Evolutionary conservation across 2,329 filamentous ascomycete species (phyloP).

Genomic region (Trematosphaeria pertusa): DNA sequence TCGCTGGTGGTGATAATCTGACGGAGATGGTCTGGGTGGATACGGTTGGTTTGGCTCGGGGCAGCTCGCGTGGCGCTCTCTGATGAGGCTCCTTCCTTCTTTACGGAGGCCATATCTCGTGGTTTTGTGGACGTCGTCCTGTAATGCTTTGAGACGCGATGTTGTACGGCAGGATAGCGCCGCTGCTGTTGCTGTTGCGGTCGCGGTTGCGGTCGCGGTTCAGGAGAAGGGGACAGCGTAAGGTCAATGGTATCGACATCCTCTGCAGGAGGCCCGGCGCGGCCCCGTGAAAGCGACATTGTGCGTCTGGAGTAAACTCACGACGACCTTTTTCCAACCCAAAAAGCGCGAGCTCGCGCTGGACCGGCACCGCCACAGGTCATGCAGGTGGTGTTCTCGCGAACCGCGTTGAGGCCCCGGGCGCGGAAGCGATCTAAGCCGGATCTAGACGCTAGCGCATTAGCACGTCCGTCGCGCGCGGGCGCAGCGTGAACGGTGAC

Average conservation of each 20-base stretch:
- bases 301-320: neutral
- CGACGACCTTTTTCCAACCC: neutral
- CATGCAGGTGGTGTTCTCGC: no score
- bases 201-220: conserved; percentile 20
- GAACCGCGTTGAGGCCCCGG: neutral
- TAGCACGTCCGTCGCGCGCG: neutral
- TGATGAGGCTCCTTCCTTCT: conserved; percentile 4
- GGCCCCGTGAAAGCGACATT: conserved; percentile 1
- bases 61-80: conserved; percentile 4
- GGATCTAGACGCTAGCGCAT: neutral
- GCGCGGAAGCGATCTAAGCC: neutral
- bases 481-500: neutral
- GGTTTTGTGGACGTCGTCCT: neutral
- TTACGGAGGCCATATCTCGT: neutral
- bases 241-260: conserved; percentile 31
- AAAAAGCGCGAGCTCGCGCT: neutral
- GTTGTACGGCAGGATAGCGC: conserved; percentile 14
- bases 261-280: neutral
- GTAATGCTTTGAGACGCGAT: no score
- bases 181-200: conserved; percentile 16
- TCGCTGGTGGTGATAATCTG: conserved; percentile 35
- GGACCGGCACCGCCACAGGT: no score
- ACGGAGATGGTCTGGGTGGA: conserved; percentile 35
- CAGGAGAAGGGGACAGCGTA: conserved; percentile 31
- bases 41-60: no score